phyloP scores from a whole-genome alignment of 495 filamentous ascomycete genomes.

The Podospora didyma region DNA sequence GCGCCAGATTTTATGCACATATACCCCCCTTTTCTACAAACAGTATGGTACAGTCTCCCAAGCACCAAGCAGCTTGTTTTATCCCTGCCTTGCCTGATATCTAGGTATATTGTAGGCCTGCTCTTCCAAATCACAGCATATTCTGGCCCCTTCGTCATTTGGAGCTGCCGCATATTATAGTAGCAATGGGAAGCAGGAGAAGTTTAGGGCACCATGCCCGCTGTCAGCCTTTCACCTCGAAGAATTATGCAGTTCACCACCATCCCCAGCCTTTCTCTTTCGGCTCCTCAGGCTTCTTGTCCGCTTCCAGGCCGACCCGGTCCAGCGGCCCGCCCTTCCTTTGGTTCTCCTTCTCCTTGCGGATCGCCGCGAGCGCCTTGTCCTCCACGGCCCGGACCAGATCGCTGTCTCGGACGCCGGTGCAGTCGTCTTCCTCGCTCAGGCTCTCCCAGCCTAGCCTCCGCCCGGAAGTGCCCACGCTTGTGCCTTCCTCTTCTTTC shows the following conservation, averaged over 20 bases:
- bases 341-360: constrained; percentile 47
- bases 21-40: not conserved
- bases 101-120: too few relatives aligned
- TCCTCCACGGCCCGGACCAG: constrained; percentile 34
- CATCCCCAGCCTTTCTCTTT: constrained; percentile 36
- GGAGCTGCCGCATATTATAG: too few relatives aligned
- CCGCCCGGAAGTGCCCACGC: constrained; percentile 24
- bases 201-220: too few relatives aligned
- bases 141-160: too few relatives aligned
- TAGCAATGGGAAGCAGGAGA: too few relatives aligned
- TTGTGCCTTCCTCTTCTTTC: constrained; percentile 52
- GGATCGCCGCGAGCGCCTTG: constrained; percentile 44
- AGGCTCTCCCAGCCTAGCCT: constrained; percentile 33
- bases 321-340: constrained; percentile 45
- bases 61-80: too few relatives aligned
- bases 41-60: not conserved
- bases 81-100: too few relatives aligned
- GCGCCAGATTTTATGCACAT: not conserved
- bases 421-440: constrained; percentile 33
- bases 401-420: constrained; percentile 35
- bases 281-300: constrained; percentile 2
- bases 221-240: too few relatives aligned
- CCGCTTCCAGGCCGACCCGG: constrained; percentile 31
- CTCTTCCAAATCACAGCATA: too few relatives aligned
- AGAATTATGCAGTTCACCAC: not conserved